phyloP scores from a whole-genome alignment of 164 flowering plant species.

The Sedum album region DNA sequence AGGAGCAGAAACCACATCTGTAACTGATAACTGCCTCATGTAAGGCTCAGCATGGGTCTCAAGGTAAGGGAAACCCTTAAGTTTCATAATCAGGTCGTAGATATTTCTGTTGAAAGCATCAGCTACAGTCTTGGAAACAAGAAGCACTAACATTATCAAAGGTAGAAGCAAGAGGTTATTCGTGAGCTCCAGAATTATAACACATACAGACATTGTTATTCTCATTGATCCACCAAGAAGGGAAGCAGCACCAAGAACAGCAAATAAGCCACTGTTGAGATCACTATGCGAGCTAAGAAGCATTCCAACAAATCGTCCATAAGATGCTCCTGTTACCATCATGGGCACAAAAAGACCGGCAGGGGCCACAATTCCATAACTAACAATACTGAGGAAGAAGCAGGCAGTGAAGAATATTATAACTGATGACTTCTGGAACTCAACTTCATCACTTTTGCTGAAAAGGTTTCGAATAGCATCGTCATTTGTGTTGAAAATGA shows the following conservation, averaged over 20 bases:
- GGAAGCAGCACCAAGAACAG: conserved; percentile 89
- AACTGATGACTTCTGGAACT: conserved; percentile 53
- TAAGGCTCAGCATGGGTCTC: too few species aligned
- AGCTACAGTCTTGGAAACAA: conserved; percentile 82
- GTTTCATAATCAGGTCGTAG: conserved; percentile 59
- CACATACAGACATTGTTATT: conserved; percentile 78
- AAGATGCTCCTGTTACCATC: conserved; percentile 78
- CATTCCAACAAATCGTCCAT: conserved; percentile 83
- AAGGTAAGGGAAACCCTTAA: conserved; percentile 82
- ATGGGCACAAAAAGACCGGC: conserved; percentile 83
- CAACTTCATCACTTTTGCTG: conserved; percentile 54
- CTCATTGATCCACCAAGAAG: conserved; percentile 93
- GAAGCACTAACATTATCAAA: conserved; percentile 78
- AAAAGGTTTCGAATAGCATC: conserved; percentile 81
- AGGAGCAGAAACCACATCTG: conserved; percentile 76
- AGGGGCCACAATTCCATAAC: conserved; percentile 78
- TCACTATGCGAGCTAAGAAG: conserved; percentile 42
- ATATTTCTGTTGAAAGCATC: conserved; percentile 68
- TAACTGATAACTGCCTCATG: conserved; percentile 78
- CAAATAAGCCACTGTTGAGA: conserved; percentile 74
- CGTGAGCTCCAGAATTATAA: conserved; percentile 72
- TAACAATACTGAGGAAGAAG: conserved; percentile 61
- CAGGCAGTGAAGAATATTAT: conserved; percentile 58
- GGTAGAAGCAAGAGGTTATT: conserved; percentile 76
- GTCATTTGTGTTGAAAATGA: conserved; percentile 90